These are phyloP conservation scores for Coleophoma eucalyptorum DNA, from an alignment of 2,329 filamentous ascomycete species.

Conservation along the genomic window DNA sequence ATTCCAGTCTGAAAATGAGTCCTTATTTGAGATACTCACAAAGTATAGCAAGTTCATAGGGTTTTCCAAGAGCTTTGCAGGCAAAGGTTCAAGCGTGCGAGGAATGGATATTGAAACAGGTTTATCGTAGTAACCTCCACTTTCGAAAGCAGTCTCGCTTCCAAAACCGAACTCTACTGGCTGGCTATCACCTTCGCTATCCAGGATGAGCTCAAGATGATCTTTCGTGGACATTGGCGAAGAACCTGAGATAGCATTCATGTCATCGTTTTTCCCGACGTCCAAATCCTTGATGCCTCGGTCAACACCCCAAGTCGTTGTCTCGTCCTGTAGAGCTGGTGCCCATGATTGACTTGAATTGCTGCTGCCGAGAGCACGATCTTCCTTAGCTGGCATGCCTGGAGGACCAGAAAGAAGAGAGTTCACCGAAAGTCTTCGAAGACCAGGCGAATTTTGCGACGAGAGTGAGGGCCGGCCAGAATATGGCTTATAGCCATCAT, in stretches of 20 bases:
- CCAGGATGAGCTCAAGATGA: constrained; percentile 20
- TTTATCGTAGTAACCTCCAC: constrained; percentile 65
- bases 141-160: constrained; percentile 49
- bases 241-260: constrained; percentile 54
- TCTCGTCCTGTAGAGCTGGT: constrained; percentile 21
- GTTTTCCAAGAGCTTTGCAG: constrained; percentile 57
- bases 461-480: constrained; percentile 14
- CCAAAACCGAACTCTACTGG: constrained; percentile 44
- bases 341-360: constrained; percentile 12
- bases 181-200: constrained; percentile 29
- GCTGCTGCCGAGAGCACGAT: constrained; percentile 10
- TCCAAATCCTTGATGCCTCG: constrained; percentile 67
- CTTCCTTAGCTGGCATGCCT: constrained; percentile 22
- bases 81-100: constrained; percentile 43
- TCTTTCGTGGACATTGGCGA: constrained; percentile 28
- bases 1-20: constrained; percentile 7
- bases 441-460: constrained; percentile 34
- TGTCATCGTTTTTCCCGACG: constrained; percentile 67
- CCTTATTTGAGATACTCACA: constrained; percentile 27
- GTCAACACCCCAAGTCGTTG: constrained; percentile 65
- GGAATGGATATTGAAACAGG: constrained; percentile 60
- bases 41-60: constrained; percentile 75
- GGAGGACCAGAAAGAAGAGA: constrained; percentile 56
- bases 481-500: constrained; percentile 37
- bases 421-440: constrained; percentile 58